phyloP scores from a whole-genome alignment of 148 eudicot genomes.

The Rhododendron vialii region DNA sequence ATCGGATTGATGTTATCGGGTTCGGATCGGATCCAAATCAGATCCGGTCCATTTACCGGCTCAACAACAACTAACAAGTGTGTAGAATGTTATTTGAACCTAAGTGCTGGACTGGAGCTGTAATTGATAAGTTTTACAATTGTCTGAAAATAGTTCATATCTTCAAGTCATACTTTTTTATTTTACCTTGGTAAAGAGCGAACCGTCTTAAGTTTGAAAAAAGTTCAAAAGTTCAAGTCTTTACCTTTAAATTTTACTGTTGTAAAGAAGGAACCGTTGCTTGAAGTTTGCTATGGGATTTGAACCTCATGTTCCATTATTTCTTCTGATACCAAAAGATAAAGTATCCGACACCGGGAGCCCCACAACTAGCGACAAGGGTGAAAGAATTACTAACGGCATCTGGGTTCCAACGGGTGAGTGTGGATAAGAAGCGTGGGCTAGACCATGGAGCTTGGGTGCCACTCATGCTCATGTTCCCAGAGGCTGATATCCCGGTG shows the following conservation, averaged over 20 bases:
- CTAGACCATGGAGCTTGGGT: slow-evolving; percentile 93
- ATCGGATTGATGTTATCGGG: too few species aligned
- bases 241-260: not conserved
- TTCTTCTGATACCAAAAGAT: slow-evolving; percentile 35
- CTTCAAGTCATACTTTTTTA: not conserved
- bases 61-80: not conserved
- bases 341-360: slow-evolving; percentile 87
- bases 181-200: not conserved
- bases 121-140: not conserved
- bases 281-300: not conserved
- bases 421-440: slow-evolving; percentile 68
- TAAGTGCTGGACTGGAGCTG: not conserved
- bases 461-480: slow-evolving; percentile 89
- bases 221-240: not conserved
- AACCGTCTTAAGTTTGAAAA: not conserved
- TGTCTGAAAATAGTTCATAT: not conserved
- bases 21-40: too few species aligned
- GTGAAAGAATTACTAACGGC: slow-evolving; percentile 53
- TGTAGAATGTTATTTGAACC: not conserved
- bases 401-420: slow-evolving; percentile 47
- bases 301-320: not conserved
- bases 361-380: slow-evolving; percentile 65
- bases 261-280: not conserved
- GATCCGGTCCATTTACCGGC: too few species aligned
- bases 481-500: slow-evolving; percentile 81